A percentile compares a stretch with the other conserved stretches of the same genome.
Conservation (phyloP, 352 stramenopile species). For the Phytophthora tubulina region DNA sequence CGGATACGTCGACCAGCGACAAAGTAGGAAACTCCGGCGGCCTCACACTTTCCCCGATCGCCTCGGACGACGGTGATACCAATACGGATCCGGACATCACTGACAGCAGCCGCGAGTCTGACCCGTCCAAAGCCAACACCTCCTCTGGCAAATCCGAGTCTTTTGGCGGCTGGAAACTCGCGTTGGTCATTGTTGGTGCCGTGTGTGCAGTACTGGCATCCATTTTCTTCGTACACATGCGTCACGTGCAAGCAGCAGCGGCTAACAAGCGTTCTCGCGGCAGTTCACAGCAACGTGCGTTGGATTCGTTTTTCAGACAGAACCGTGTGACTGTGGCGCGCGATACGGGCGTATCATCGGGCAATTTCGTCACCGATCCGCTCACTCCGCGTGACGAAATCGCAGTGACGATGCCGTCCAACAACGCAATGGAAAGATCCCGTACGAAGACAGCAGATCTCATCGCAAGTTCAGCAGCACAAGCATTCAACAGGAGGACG, state of each 20-base stretch:
- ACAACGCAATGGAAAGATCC: constrained; percentile 10
- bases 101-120: constrained; percentile 9
- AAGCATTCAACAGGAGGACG: constrained; percentile 33
- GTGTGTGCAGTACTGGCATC: constrained; percentile 58
- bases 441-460: constrained; percentile 22
- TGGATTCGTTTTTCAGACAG: constrained; percentile 66
- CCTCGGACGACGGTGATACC: constrained; percentile 27
- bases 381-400: constrained; percentile 53
- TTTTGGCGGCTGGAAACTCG: constrained; percentile 50
- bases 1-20: constrained; percentile 15
- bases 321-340: constrained; percentile 53
- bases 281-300: constrained; percentile 51
- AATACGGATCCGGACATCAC: constrained; percentile 8
- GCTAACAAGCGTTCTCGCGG: constrained; percentile 41
- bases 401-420: constrained; percentile 36
- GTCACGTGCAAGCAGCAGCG: constrained; percentile 36
- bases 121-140: constrained; percentile 27
- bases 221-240: constrained; percentile 68
- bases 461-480: constrained; percentile 26
- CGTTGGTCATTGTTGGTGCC: constrained; percentile 54
- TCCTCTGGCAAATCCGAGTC: constrained; percentile 29
- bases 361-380: constrained; percentile 39
- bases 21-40: constrained; percentile 25
- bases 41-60: constrained; percentile 52
- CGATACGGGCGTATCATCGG: constrained; percentile 27